Evolutionary conservation across 108 stramenopile genomes (phyloP), one percentile per base, ranked within the genome.

Genomic region (Skeletonema grethae): DNA sequence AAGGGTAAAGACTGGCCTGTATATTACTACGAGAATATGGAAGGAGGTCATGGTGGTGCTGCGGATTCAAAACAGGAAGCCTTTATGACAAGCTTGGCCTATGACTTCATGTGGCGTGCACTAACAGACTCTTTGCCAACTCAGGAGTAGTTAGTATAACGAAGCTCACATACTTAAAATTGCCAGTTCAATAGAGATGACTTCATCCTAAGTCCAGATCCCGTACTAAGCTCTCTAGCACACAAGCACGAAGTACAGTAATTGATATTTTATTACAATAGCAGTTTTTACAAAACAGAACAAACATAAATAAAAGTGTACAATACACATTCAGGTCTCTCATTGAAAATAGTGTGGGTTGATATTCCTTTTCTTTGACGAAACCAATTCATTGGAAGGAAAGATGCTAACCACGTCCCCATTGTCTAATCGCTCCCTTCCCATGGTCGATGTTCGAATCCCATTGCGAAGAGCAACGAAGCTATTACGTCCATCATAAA

Each of bases 11-110:
- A 85, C 24, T 89, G 87, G 87, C 91, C 89, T 1, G 90, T 96
- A 1, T 89, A 87, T 76, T 96, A 98, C 71, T 98, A 93, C 63
- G 97, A 98, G 67, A 96, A 97, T 59, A 95, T 96, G 32, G 97
- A 98, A 82, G 96, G 96, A 9, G 97, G 97, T 16, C 92, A 93
- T 62, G 92, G 92, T 22, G 97, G 96, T 30, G 95, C 97, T 41
- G 93, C 97, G 8, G 92, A 97, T 76, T 87, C 91, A 18, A 91
- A 88, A 71, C 97, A 97, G 59, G 79, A 82, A 16, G 89, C 89
- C 7, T 94, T 89, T 73, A 89, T 92, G 91, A 84, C 82, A 29
- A 67, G 87, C 1, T 75, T 94, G 12, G 83, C 90, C 5, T 91
- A 92, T 68, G 87, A 94, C 72, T 96, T 96, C 73, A 89, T 93